Evolutionary conservation across 495 filamentous ascomycete genomes (phyloP), one percentile per base, ranked within the genome.

Genomic region (Baudoinia panamericana): DNA sequence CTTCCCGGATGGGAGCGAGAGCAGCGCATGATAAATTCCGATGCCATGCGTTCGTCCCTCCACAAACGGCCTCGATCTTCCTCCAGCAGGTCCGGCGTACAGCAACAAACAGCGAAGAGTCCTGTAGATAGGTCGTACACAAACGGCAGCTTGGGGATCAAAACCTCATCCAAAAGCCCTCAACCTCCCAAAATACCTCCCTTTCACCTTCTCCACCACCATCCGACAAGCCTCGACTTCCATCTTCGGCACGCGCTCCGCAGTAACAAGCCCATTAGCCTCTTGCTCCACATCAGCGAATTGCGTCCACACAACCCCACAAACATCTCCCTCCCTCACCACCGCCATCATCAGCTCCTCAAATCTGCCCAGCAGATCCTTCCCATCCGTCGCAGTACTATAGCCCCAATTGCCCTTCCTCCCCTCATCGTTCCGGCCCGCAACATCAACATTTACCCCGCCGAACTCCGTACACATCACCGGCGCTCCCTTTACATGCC

Each of bases 391-490:
- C 1, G 56, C 56, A 1, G 54, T 59, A 1, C 52, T 59, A 34
- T 59, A 59, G 21, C 56, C 56, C 56, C 56, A 59, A 18, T 52
- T 50, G 7, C 37, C 41, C 27, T 51, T 42, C 9, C 30, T 18
- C 7, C 6, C 17, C 2, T 41, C 21, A 21, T 40, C 34, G 16
- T 36, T 39, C 5, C 57, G 57, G 36, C 61, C 59, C 1, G 66
- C 63, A 30, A 77, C 73, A 45, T 75, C 63, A 30, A 77, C 73
- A 45, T 75, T 75, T 8, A 77, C 68, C 5, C 73, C 73, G 1
- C 71, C 72, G 37, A 73, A 73, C 47, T 77, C 73, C 11, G 63
- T 66, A 46, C 70, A 73, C 26, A 77, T 62, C 3, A 77, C 64
- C 1, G 71, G 70, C 0, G 69, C 70, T 0, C 67, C 67, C 1